Base-by-base conservation (phyloP, 768 basidiomycete genomes). In the Suillus fuscotomentosus region DNA sequence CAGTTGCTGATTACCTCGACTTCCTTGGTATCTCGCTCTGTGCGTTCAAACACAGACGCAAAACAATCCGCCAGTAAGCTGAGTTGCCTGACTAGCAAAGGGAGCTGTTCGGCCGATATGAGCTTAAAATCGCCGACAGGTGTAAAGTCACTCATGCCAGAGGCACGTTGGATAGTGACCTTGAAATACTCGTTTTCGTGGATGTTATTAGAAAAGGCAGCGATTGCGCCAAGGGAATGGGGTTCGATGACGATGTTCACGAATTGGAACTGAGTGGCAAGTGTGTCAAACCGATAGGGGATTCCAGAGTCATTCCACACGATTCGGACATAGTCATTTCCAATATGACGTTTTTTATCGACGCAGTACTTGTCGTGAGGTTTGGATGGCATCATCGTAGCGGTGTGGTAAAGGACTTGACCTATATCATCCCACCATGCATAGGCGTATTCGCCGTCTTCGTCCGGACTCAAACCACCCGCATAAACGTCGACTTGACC, bases 351-450 rank as follows among this genome's bases (percentile, higher is more conserved):
- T 76, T 99, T 99, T 82, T 99, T 99, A 81, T 88, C 84, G 67
- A 85, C 88, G 69, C 85, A 88, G 57, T 86, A 83, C 2, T 86
- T 86, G 74, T 95, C 93, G 61, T 88, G 76, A 9, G 77, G 67
- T 54, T 81, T 82, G 61, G 88, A 91, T 4, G 97, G 97, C 97
- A 99, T 99, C 82, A 99, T 89, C 2, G 97, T 99, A 10, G 97
- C 92, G 3, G 95, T 91, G 76, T 99, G 97, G 74, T 92, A 99
- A 61, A 98, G 83, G 66, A 97, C 87, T 73, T 99, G 96, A 5
- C 91, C 88, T 59, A 98, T 95, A 71, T 98, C 95, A 75, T 99
- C 95, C 94, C 96, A 97, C 96, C 97, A 99, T 0, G 96, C 95
- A 73, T 99, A 99, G 0, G 97, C 94, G 72, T 96, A 97, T 76